Evolutionary conservation across 2,329 filamentous ascomycete species (phyloP).

Genomic region (Ascochyta viciae-villosae): DNA sequence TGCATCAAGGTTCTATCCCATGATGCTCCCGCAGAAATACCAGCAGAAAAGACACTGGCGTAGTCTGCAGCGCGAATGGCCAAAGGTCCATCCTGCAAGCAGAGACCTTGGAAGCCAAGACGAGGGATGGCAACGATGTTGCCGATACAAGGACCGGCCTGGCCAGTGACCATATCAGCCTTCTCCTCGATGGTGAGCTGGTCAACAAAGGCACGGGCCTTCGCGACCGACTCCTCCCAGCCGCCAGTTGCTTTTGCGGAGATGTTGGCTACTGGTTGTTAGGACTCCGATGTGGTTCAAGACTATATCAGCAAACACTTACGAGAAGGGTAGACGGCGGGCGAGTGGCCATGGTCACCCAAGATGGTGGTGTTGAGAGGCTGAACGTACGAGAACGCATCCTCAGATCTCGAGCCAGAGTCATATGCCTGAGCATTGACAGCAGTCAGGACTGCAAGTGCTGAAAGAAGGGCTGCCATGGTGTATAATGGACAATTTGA

Average conservation of each 20-base stretch:
- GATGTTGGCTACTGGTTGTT: slow-evolving; percentile 50
- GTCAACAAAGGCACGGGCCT: slow-evolving; percentile 41
- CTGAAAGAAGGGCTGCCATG: slow-evolving; percentile 38
- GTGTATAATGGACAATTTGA: slow-evolving; percentile 23
- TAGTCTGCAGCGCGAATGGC: slow-evolving; percentile 44
- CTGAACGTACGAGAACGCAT: slow-evolving; percentile 39
- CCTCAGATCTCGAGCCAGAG: slow-evolving; percentile 23
- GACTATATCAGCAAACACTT: slow-evolving; percentile 10
- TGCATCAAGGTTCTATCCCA: slow-evolving; percentile 52
- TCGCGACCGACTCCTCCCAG: slow-evolving; percentile 43
- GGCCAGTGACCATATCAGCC: slow-evolving; percentile 45
- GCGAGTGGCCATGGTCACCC: slow-evolving; percentile 37
- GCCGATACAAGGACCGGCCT: slow-evolving; percentile 64
- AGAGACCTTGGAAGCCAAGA: slow-evolving; percentile 50
- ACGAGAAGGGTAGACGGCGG: slow-evolving; percentile 40
- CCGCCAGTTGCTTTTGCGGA: slow-evolving; percentile 38
- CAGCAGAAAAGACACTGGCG: slow-evolving; percentile 51
- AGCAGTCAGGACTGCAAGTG: slow-evolving; percentile 30
- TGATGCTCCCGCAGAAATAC: slow-evolving; percentile 46
- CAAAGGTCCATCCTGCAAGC: slow-evolving; percentile 51
- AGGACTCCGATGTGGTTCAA: slow-evolving; percentile 1
- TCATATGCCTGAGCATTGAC: slow-evolving; percentile 36
- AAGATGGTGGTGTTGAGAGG: slow-evolving; percentile 41
- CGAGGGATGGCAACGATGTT: slow-evolving; percentile 49
- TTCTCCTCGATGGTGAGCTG: slow-evolving; percentile 44